Evolutionary conservation across 164 flowering plant genomes (phyloP), one percentile per base, ranked within the genome.

Genomic region (Vitis labrusca): DNA sequence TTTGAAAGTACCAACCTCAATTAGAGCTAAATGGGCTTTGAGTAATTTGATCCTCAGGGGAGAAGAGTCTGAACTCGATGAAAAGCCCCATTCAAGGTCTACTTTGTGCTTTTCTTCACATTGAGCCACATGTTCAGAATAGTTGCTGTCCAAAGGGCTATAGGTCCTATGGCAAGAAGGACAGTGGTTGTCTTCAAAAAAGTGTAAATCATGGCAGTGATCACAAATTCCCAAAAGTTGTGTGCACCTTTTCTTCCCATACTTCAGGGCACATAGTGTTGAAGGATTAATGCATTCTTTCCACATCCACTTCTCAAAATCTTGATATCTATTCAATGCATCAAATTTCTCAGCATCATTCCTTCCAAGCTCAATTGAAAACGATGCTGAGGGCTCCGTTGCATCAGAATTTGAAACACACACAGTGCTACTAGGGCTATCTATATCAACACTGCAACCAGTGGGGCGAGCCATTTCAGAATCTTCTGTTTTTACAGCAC

Each of bases 241-340:
- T 14, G 23, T 29, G 76, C 90, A 78, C 68, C 94, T 82, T 73
- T 80, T 82, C 70, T 81, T 84, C 63, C 94, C 96, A 78, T 81
- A 83, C 74, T 86, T 90, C 67, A 72, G 56, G 50, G 97, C 96
- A 81, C 83, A 75, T 62, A 89, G 73, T 48, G 62, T 59, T 16
- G 84, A 82, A 53, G 91, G 74, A 77, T 73, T 71, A 58, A 83
- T 73, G 75, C 91, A 88, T 73, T 89, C 96, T 64, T 77, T 80
- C 98, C 94, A 89, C 75, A 85, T 79, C 98, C 98, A 94, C 73
- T 82, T 85, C 70, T 89, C 83, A 17, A 80, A 83, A 63, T 90
- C 93, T 51, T 77, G 80, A 74, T 86, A 88, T 78, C 96, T 86
- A 67, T 70, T 76, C 70, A 83, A 64, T 63, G 85, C 80, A 66